Conservation (phyloP, 2,329 filamentous ascomycete species). For the Diaporthe ilicicola region DNA sequence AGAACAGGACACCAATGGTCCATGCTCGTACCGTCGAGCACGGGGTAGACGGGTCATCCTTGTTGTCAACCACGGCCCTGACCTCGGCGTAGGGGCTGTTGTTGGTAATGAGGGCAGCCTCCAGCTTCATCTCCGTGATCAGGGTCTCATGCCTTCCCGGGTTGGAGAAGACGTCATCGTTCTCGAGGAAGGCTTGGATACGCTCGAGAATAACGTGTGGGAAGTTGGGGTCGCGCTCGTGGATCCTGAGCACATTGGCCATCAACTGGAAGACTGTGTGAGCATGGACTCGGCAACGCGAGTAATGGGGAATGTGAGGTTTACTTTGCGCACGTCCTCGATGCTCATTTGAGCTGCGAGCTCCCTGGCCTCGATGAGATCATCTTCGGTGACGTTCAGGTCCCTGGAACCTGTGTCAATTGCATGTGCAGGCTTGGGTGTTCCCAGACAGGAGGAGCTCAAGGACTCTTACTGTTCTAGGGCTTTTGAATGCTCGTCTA, state of each 20-base stretch:
- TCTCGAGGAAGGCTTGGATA: constrained; percentile 53
- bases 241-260: constrained; percentile 39
- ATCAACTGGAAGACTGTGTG: neutral
- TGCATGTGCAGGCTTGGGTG: neutral
- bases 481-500: neutral
- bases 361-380: constrained; percentile 3
- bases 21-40: constrained; percentile 64
- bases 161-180: constrained; percentile 52
- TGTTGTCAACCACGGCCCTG: constrained; percentile 64
- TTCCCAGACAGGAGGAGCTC: neutral
- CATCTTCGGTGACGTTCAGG: constrained; percentile 7
- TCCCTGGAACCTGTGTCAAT: neutral
- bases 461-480: neutral
- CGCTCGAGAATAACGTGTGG: constrained; percentile 49
- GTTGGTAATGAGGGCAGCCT: constrained; percentile 62
- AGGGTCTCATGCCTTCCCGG: constrained; percentile 57
- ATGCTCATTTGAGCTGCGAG: constrained; percentile 15
- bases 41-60: constrained; percentile 58
- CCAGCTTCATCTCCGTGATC: constrained; percentile 63
- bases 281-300: neutral
- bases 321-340: constrained; percentile 9
- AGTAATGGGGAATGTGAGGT: no score
- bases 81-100: constrained; percentile 67
- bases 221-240: constrained; percentile 58
- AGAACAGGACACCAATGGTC: constrained; percentile 61